These are phyloP conservation scores for Colletotrichum camelliae DNA, from an alignment of 2,329 filamentous ascomycete species.

Conservation along the genomic window DNA sequence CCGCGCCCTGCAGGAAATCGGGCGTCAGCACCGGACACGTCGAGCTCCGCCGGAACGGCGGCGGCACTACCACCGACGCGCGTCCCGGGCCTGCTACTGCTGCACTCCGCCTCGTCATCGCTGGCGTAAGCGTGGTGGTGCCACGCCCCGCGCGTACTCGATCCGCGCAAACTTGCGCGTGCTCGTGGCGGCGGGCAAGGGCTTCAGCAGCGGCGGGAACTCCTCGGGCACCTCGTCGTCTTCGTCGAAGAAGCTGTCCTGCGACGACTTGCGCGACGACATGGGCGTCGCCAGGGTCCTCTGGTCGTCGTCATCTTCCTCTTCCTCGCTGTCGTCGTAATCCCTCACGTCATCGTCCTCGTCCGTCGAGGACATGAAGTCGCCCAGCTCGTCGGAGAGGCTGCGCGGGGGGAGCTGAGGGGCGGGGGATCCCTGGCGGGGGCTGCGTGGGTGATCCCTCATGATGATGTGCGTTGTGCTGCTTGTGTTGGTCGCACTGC, in stretches of 20 bases:
- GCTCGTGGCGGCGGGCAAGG: background rate
- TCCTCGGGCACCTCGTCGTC: background rate
- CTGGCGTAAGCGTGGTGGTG: background rate
- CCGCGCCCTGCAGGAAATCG: constrained; percentile 11
- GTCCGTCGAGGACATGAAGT: constrained; percentile 10
- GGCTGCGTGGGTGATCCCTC: constrained; percentile 10
- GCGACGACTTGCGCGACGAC: constrained; percentile 9
- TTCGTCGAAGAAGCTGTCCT: constrained; percentile 3
- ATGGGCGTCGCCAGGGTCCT: background rate
- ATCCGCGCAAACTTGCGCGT: background rate
- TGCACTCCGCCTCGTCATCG: background rate
- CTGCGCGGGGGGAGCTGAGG: background rate
- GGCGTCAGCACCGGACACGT: constrained; percentile 9
- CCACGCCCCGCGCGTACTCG: background rate
- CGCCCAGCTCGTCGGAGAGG: constrained; percentile 16
- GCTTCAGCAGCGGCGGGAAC: background rate
- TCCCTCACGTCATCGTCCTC: constrained; percentile 2
- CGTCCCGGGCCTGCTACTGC: background rate
- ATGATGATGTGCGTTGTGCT: background rate
- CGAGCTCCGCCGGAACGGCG: constrained; percentile 4
- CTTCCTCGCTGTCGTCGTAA: background rate
- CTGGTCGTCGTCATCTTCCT: background rate
- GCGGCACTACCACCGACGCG: background rate
- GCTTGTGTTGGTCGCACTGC: background rate
- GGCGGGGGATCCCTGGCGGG: constrained; percentile 6